phyloP scores from a whole-genome alignment of 306 rosid species.

The Ochetophila trinervis region DNA sequence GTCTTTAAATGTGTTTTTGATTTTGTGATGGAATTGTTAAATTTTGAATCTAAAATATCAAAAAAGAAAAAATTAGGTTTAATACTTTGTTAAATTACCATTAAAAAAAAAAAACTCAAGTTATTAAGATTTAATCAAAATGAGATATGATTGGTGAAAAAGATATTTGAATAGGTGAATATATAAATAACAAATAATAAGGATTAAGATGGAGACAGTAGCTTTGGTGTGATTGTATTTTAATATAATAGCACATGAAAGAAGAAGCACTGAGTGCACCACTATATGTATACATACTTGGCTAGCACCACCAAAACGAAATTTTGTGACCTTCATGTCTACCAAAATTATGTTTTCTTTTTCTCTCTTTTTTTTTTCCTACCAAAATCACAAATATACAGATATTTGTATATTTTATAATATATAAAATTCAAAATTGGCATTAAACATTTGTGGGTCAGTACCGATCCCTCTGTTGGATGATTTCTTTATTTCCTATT shows the following conservation, averaged over 20 bases:
- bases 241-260: neutral
- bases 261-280: slow-evolving; percentile 11
- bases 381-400: neutral
- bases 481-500: neutral
- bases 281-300: neutral
- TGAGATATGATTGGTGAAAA: slow-evolving; percentile 7
- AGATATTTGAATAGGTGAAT: neutral
- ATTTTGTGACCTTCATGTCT: slow-evolving; percentile 10
- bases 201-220: slow-evolving; percentile 1
- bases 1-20: no score
- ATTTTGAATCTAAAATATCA: no score
- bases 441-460: slow-evolving; percentile 6
- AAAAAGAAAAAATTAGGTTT: no score
- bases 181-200: no score
- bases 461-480: neutral
- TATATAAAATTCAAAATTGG: neutral
- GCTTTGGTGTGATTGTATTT: neutral
- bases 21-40: no score
- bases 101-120: no score
- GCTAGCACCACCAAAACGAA: neutral
- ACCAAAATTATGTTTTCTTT: neutral
- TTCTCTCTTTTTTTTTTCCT: neutral
- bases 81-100: no score
- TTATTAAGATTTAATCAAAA: no score
- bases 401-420: neutral